phyloP scores from a whole-genome alignment of 2,329 filamentous ascomycete genomes.

The Aspergillus caelatus region DNA sequence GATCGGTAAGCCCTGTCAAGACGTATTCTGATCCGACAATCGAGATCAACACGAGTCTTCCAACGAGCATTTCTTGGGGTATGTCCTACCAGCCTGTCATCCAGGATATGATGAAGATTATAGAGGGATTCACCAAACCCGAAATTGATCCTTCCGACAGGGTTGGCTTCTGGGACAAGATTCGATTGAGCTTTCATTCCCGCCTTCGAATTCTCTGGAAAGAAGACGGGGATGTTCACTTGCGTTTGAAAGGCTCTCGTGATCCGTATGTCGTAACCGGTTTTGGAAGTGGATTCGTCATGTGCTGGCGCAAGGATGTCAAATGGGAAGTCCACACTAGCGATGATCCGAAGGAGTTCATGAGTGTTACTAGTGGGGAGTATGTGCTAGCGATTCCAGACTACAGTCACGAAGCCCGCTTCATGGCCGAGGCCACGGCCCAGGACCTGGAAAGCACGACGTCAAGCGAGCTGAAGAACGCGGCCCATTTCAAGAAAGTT shows the following conservation, averaged over 20 bases:
- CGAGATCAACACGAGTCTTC: conserved; percentile 88
- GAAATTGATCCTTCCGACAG: conserved; percentile 90
- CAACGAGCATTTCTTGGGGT: conserved; percentile 94
- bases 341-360: conserved; percentile 87
- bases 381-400: conserved; percentile 94
- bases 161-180: conserved; percentile 99
- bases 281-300: conserved; percentile 89
- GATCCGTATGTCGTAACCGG: conserved; percentile 94
- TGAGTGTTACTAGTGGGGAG: conserved; percentile 93
- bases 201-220: conserved; percentile 88
- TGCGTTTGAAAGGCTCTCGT: conserved; percentile 83
- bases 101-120: conserved; percentile 99
- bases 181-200: conserved; percentile 91
- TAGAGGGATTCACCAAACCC: conserved; percentile 96
- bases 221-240: conserved; percentile 91
- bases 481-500: conserved; percentile 94
- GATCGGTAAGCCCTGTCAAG: conserved; percentile 93
- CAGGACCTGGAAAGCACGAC: conserved; percentile 63
- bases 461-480: conserved; percentile 67
- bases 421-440: conserved; percentile 52
- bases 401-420: conserved; percentile 82
- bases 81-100: conserved; percentile 97
- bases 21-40: conserved; percentile 91
- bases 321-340: conserved; percentile 81
- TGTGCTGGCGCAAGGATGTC: conserved; percentile 98